phyloP scores from a whole-genome alignment of 2,329 filamentous ascomycete genomes.

The Diplodia seriata region DNA sequence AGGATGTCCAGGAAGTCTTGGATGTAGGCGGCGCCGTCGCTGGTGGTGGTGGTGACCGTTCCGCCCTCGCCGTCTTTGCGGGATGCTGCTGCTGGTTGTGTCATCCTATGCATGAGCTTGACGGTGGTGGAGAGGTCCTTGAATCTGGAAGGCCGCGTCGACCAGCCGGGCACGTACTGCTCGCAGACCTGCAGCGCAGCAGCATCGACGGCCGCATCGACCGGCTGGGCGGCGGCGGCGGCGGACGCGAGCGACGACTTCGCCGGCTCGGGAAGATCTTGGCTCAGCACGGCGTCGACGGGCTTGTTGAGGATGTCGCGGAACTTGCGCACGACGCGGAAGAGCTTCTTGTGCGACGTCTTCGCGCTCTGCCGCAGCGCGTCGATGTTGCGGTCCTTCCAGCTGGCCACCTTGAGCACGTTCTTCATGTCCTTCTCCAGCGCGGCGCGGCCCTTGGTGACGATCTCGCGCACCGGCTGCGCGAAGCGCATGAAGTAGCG shows the following conservation, averaged over 20 bases:
- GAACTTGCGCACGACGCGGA: conserved; percentile 90
- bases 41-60: conserved; percentile 44
- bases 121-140: conserved; percentile 73
- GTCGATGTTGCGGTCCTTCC: conserved; percentile 97
- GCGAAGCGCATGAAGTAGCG: conserved; percentile 76
- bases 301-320: conserved; percentile 78
- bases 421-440: conserved; percentile 95
- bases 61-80: conserved; percentile 31
- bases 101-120: conserved; percentile 74
- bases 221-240: not conserved
- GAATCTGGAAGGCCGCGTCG: conserved; percentile 66
- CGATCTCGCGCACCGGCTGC: conserved; percentile 66
- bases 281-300: conserved; percentile 64
- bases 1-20: conserved; percentile 74
- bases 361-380: conserved; percentile 87
- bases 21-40: conserved; percentile 65
- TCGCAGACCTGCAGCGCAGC: conserved; percentile 39
- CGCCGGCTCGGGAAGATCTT: conserved; percentile 29
- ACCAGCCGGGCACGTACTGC: conserved; percentile 43
- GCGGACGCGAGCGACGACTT: not conserved
- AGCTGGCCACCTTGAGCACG: conserved; percentile 90
- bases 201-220: conserved; percentile 35
- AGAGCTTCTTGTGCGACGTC: conserved; percentile 89
- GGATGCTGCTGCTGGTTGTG: conserved; percentile 49
- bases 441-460: conserved; percentile 70